Base-by-base conservation (phyloP, 768 basidiomycete genomes). In the Cystobasidium onofrii region DNA sequence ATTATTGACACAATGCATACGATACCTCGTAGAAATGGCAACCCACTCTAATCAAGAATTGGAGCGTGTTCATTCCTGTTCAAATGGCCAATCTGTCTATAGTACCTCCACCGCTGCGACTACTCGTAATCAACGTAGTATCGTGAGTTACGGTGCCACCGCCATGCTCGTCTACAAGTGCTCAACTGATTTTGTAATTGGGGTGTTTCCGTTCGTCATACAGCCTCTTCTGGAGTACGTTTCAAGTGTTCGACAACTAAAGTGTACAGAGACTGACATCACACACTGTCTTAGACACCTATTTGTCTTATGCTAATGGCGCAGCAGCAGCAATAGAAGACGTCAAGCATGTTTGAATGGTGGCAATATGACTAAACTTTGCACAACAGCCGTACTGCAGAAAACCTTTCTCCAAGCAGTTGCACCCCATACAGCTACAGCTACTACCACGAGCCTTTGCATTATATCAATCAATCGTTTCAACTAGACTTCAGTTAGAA, bases 51-150 rank as follows among this genome's bases (percentile, higher is more conserved):
- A 75, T 91, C 33, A 87, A 87, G 60, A 90, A 90, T 81, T 92
- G 90, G 90, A 84, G 82, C 1, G 88, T 91, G 6, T 91, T 87
- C 80, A 84, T 88, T 36, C 90, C 90, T 0, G 86, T 89, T 0
- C 90, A 92, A 80, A 78, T 88, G 69, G 83, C 90, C 83, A 92
- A 92, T 71, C 29, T 71, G 54, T 54, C 46, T 10, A 25, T 92
- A 36, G 85, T 91, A 0, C 91, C 91, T 0, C 87, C 85, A 2
- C 90, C 92, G 76, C 81, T 91, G 41, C 87, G 90, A 43, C 88
- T 92, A 66, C 84, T 88, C 23, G 83, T 88, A 23, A 86, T 92
- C 27, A 85, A 90, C 77, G 85, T 89, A 13, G 89, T 91, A 64
- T 88, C 88, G 78, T 84, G 91, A 34, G 66, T 71, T 3, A 44